phyloP scores from a whole-genome alignment of 345 rosid genomes.

The Salix suchowensis region DNA sequence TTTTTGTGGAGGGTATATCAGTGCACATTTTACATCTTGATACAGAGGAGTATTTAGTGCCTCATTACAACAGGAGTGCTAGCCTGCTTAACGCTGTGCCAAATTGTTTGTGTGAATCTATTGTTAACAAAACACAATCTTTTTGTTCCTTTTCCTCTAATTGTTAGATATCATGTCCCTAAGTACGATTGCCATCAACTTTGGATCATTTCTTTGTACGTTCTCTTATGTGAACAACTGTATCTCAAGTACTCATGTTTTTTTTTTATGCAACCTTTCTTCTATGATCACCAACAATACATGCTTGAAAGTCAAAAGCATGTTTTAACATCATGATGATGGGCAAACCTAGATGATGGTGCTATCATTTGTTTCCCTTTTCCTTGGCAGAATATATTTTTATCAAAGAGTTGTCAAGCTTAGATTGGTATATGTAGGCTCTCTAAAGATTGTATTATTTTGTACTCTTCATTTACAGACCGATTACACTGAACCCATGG shows the following conservation, averaged over 20 bases:
- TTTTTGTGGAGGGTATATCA: neutral
- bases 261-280: neutral
- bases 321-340: neutral
- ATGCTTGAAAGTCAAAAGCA: neutral
- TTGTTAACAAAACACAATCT: neutral
- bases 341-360: neutral
- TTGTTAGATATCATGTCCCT: neutral
- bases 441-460: neutral
- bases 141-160: neutral
- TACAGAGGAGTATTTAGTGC: neutral
- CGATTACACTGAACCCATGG: slow-evolving; percentile 19
- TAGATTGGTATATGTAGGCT: neutral
- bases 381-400: neutral
- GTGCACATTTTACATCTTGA: neutral
- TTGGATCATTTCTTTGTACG: neutral
- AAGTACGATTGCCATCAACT: neutral
- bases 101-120: neutral
- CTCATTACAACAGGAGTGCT: neutral
- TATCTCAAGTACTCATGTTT: neutral
- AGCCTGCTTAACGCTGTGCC: neutral
- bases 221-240: neutral
- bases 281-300: neutral
- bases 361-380: neutral
- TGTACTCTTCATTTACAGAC: slow-evolving; percentile 33
- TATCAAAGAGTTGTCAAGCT: slow-evolving; percentile 1